Conservation (phyloP, 805 yeast genomes). For the Grigorovia yakushimaensis region DNA sequence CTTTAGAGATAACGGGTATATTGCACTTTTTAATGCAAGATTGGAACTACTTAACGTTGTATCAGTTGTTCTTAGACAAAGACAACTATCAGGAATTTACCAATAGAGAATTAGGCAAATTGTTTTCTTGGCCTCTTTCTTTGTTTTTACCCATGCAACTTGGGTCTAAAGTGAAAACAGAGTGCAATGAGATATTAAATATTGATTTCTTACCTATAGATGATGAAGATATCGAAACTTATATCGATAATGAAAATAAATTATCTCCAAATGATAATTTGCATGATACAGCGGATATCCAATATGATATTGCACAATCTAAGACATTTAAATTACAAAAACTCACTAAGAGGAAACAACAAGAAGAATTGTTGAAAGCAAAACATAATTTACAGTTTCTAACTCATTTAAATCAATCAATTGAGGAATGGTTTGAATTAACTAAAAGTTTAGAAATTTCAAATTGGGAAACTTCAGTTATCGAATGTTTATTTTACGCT, state of each 20-base stretch:
- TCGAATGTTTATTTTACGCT: conserved; percentile 18
- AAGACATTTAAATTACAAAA: conserved; percentile 22
- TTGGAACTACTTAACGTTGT: conserved; percentile 41
- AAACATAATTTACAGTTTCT: conserved; percentile 16
- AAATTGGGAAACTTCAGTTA: background rate
- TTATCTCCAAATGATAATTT: conserved; percentile 1
- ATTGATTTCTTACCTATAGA: conserved; percentile 12
- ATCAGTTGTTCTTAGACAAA: conserved; percentile 46
- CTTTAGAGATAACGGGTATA: background rate
- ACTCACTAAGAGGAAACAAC: conserved; percentile 12
- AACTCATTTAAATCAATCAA: conserved; percentile 10
- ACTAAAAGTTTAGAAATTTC: conserved; percentile 4
- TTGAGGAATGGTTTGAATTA: conserved; percentile 16
- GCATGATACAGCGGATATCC: too few species aligned
- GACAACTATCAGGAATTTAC: conserved; percentile 53
- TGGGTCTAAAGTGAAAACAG: conserved; percentile 10
- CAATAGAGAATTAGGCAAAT: conserved; percentile 40
- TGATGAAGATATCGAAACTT: conserved; percentile 12
- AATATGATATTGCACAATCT: conserved; percentile 20
- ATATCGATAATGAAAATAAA: conserved; percentile 4
- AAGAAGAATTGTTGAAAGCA: conserved; percentile 14
- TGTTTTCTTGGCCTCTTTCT: conserved; percentile 66
- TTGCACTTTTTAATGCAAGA: conserved; percentile 32
- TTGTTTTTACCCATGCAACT: conserved; percentile 45
- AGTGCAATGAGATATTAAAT: conserved; percentile 13